Base-by-base conservation (phyloP, 1,139 yeast genomes). In the Kurtzmaniella natalensis region DNA sequence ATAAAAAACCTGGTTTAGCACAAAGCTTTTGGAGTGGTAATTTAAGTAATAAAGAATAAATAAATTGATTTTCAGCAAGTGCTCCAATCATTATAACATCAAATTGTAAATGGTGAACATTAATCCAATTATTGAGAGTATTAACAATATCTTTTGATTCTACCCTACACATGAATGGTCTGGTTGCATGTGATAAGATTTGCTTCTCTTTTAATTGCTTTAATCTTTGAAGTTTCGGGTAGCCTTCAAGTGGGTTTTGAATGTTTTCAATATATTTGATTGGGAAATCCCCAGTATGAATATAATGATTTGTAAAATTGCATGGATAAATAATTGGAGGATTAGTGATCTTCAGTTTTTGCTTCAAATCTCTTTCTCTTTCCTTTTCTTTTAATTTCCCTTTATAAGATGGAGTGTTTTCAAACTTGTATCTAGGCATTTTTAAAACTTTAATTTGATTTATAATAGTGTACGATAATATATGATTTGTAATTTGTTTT, bases 31-130 rank as follows among this genome's bases (percentile, higher is more conserved):
- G 80, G 11, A 89, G 64, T 0, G 96, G 95, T 36, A 89, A 58
- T 44, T 71, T 71, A 4, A 72, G 57, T 22, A 88, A 61, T 3
- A 79, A 48, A 1, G 84, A 81, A 29, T 76, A 68, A 15, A 80
- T 66, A 39, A 81, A 69, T 41, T 81, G 88, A 45, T 79, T 79
- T 41, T 82, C 88, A 2, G 81, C 72, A 38, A 92, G 64, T 1
- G 94, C 94, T 1, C 95, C 95, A 33, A 89, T 76, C 94, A 89
- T 84, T 8, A 89, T 82, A 8, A 88, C 95, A 53, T 89, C 96
- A 57, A 89, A 89, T 38, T 75, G 76, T 27, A 84, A 50, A 4
- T 71, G 72, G 33, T 74, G 69, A 19, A 61, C 59, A 15, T 60
- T 60, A 25, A 76, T 74, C 94, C 95, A 84, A 7, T 55, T 50